Base-by-base conservation (phyloP, 106 monocot genomes). In the Platanthera zijinensis region DNA sequence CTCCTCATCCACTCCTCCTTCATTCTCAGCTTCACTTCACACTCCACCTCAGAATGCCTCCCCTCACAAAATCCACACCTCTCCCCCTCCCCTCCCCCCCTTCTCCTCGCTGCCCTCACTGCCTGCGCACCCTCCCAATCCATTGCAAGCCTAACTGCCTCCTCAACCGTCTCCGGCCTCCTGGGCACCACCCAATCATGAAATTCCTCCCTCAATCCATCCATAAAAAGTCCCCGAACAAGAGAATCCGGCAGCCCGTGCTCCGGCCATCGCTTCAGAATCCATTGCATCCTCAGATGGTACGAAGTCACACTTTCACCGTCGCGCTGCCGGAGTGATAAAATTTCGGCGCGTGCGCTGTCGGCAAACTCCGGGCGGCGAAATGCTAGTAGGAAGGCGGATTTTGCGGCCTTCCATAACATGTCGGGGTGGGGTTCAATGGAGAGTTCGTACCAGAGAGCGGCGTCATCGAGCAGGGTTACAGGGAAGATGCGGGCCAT, bases 21-120 rank as follows among this genome's bases (percentile, higher is more conserved):
- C 90, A 92, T 85, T 81, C 59, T 85, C 87, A 79, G 80, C 86
- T 84, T 82, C 71, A 78, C 84, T 56, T 84, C 89, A 52, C 95
- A 92, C 64, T 18, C 66, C 10, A 53, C 21, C 83, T 90, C 85
- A 80, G 80, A 87, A 50, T 93, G 90, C 19, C 47, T 53, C 21
- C 78, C 87, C 3, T 86, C 88, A 51, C 92, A 95, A 72, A 96
- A 96, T 75, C 82, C 90, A 39, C 92, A 92, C 49, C 52, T 89
- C 66, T 9, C 18, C 52, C 1, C 53, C 56, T 2, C 62, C 63
- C 14, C 14, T 48, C 1, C 30, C 56, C 13, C 18, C 80, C 78
- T 46, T 75, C 80, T 21, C 71, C 80, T 77, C n/a, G 63, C 76
- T 9, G 71, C 76, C 14, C 85, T 72, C 11, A 67, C 74, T 21